Conservation (phyloP, 306 rosid genomes). For the Ammopiptanthus mongolicus region DNA sequence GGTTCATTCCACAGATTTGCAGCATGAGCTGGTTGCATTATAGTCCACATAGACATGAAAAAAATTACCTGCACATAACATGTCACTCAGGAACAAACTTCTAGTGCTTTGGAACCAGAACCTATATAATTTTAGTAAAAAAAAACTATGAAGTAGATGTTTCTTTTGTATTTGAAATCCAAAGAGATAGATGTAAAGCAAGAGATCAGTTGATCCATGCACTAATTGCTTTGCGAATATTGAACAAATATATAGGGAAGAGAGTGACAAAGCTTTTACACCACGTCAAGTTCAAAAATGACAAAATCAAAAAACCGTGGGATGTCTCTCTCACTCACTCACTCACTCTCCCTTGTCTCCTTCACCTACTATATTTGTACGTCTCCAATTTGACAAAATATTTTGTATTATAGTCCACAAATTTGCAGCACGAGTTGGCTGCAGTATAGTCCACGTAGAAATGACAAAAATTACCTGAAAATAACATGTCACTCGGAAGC, state of each 20-base stretch:
- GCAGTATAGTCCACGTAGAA: no score
- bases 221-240: neutral
- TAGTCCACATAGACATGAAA: slow-evolving; percentile 99
- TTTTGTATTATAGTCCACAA: no score
- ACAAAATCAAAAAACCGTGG: no score
- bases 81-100: slow-evolving; percentile 14
- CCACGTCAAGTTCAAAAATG: no score
- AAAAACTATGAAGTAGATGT: neutral
- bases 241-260: neutral
- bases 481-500: no score
- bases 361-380: no score
- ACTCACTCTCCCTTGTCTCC: no score
- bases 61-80: slow-evolving; percentile 72
- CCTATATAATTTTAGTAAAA: neutral
- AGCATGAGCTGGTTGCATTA: slow-evolving; percentile 95
- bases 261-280: no score
- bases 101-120: neutral
- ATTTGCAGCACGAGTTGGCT: no score
- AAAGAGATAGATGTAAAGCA: neutral
- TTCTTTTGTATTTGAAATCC: neutral
- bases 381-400: no score
- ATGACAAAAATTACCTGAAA: no score
- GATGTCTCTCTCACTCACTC: no score
- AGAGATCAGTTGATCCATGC: neutral
- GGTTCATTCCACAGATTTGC: slow-evolving; percentile 99